Percentiles rank a stretch among this genome's conserved stretches.
Evolutionary conservation across 345 rosid genomes (phyloP).

Genomic region (Nasturtium officinale): DNA sequence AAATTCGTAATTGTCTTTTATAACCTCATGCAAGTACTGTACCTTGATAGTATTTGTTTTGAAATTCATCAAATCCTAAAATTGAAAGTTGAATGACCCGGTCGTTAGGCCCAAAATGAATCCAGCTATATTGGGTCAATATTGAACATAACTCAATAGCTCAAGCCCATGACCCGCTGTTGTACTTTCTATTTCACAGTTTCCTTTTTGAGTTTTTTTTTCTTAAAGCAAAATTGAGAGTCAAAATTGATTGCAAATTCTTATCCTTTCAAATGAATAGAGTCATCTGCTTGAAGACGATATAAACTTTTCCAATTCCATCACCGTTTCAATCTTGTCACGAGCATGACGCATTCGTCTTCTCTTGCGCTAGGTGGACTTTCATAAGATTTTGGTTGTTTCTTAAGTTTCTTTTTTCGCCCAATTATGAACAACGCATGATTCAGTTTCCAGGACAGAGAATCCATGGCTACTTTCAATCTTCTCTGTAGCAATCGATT

Average conservation of each 20-base stretch:
- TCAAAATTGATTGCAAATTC: constrained; percentile 21
- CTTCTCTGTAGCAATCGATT: constrained; percentile 62
- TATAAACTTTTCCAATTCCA: constrained; percentile 8
- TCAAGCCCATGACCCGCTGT: constrained; percentile 17
- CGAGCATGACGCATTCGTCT: background rate
- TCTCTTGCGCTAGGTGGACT: constrained; percentile 1
- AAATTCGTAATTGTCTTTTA: background rate
- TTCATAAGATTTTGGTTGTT: background rate
- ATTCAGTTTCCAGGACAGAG: constrained; percentile 27
- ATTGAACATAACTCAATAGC: background rate
- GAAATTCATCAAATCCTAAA: background rate
- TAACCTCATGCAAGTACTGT: too few species aligned
- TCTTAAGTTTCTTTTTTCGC: background rate
- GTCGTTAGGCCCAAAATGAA: background rate
- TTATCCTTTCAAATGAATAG: constrained; percentile 29
- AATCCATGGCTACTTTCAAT: constrained; percentile 59
- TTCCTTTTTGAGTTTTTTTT: background rate
- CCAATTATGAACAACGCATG: constrained; percentile 33
- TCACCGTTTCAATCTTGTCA: background rate
- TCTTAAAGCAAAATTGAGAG: background rate
- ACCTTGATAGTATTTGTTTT: too few species aligned
- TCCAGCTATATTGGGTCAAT: background rate
- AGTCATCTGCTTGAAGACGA: constrained; percentile 24
- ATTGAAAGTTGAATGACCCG: background rate
- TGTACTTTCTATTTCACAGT: background rate